Conservation (phyloP, 1,284 basidiomycete genomes). For the Malassezia japonica region DNA sequence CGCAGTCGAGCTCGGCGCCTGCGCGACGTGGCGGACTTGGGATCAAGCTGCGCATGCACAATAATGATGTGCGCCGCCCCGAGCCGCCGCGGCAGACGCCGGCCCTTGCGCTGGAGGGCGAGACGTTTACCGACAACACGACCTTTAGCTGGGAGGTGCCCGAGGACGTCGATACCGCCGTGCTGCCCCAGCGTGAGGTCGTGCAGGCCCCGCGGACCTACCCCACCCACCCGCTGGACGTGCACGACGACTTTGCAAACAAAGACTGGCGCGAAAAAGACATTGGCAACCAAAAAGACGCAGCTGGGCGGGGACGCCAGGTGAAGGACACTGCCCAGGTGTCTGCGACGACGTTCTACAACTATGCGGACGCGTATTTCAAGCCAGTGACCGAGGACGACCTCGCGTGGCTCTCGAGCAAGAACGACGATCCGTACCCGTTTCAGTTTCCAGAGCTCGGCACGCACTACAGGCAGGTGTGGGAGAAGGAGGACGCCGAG, state of each 20-base stretch:
- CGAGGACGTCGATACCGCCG: not conserved
- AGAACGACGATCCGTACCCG: constrained; percentile 69
- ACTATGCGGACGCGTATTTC: constrained; percentile 43
- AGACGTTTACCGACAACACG: constrained; percentile 10
- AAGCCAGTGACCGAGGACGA: constrained; percentile 47
- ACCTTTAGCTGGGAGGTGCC: constrained; percentile 17
- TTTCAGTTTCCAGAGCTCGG: constrained; percentile 78
- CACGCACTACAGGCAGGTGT: constrained; percentile 71
- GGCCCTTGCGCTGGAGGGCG: not conserved
- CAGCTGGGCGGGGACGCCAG: constrained; percentile 7
- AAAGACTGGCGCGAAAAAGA: constrained; percentile 43
- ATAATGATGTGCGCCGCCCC: not conserved
- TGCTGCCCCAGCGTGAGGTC: constrained; percentile 27
- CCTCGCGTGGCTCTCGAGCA: constrained; percentile 43
- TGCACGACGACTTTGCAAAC: constrained; percentile 38
- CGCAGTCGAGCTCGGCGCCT: not conserved
- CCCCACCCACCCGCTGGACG: constrained; percentile 37
- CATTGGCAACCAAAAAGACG: constrained; percentile 5
- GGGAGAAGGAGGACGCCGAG: constrained; percentile 75
- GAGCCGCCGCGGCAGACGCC: not conserved
- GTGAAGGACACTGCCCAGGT: constrained; percentile 34
- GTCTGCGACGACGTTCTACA: constrained; percentile 40
- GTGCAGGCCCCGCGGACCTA: constrained; percentile 25
- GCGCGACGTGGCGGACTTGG: not conserved
- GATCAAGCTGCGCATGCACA: constrained; percentile 2